Base-by-base conservation (phyloP, 495 filamentous ascomycete genomes). In the Parathielavia appendiculata region DNA sequence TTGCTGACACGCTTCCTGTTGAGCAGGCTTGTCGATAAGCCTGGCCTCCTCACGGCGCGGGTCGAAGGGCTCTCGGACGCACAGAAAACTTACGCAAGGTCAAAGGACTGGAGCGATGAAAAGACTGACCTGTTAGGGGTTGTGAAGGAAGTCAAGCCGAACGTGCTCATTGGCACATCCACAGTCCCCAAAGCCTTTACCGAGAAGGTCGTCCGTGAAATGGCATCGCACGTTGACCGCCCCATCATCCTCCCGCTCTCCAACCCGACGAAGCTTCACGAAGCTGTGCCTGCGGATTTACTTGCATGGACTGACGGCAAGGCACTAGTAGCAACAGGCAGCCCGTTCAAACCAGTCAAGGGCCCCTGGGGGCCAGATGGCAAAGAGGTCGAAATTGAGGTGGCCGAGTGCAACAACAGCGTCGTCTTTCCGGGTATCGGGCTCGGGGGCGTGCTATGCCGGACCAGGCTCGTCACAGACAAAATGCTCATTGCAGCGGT, bases 391-490 rank as follows among this genome's bases (percentile, higher is more conserved):
- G 64, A 68, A 55, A 67, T 79, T 50, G 83, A 90, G 39, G 77
- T 95, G 9, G 89, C 89, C 23, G 91, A 95, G 68, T 95, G 91
- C 76, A 96, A 96, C 73, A 95, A 95, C 71, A 88, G 86, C 5
- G 88, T 86, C n/a, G 84, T 83, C 23, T 95, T 93, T 73, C 89
- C 90, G 0, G 90, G 88, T 0, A 91, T 96, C 56, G 91, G 90
- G 0, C 83, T 95, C 2, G 91, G 90, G 14, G 81, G 80, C 11
- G 83, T 96, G 17, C 80, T 95, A 11, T 84, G 76, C 13, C 81
- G 85, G 16, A 75, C 84, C 2, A 76, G 69, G 2, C 74, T 80
- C 2, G 64, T 95, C 5, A 86, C 84, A 0, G 84, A 92, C 63
- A 82, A 84, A 64, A 91, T 96, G 85, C 82, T 95, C 12, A 86